These are phyloP conservation scores for Oryza glumipatula DNA, from an alignment of 176 grass and related monocot genomes.

Conservation along the genomic window DNA sequence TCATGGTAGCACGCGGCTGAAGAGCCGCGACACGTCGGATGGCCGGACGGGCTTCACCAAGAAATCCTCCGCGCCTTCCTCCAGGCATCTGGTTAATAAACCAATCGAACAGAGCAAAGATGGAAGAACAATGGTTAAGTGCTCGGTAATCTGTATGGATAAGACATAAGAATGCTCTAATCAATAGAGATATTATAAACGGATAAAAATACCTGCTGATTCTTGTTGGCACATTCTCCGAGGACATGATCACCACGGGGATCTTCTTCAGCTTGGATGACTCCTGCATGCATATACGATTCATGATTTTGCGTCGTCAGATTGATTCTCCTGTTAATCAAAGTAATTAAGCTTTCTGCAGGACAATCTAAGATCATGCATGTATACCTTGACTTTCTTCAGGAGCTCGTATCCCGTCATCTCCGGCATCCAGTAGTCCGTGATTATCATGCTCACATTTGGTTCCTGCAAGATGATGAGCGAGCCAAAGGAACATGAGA, in stretches of 20 bases:
- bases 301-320: not conserved
- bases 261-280: constrained; percentile 75
- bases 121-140: not conserved
- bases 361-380: not conserved
- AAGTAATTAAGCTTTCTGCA: not conserved
- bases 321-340: not conserved
- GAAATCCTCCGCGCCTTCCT: constrained; percentile 93
- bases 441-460: constrained; percentile 91
- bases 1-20: constrained; percentile 58
- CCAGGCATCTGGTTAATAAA: constrained; percentile 56
- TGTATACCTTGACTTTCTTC: constrained; percentile 77
- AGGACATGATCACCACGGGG: constrained; percentile 98
- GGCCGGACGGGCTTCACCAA: constrained; percentile 78
- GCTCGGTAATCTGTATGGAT: not conserved
- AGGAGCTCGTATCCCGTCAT: constrained; percentile 97
- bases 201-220: constrained; percentile 51
- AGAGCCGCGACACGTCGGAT: constrained; percentile 70
- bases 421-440: constrained; percentile 98
- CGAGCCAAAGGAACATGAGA: not conserved
- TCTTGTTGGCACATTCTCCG: constrained; percentile 81
- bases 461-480: constrained; percentile 55
- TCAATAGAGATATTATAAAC: not conserved
- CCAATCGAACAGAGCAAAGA: not conserved
- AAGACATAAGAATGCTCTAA: not conserved
- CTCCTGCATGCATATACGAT: constrained; percentile 43